Base-by-base conservation (phyloP, 2,329 filamentous ascomycete genomes). In the Diaporthe nobilis region DNA sequence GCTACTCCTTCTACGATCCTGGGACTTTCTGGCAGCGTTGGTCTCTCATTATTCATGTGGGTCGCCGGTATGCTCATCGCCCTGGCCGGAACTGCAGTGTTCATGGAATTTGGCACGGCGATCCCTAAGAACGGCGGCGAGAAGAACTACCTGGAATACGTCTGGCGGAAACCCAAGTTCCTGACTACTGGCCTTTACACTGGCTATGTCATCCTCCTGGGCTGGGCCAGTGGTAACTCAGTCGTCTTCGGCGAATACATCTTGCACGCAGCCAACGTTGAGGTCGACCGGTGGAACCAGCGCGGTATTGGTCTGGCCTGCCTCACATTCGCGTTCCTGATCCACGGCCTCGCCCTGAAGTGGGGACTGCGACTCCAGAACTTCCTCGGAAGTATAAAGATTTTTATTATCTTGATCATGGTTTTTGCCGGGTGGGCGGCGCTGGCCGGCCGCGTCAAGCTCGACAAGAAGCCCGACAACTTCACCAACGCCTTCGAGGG, bases 131-230 rank as follows among this genome's bases (percentile, higher is more conserved):
- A 90, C 0, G 93, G 93, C 9, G 93, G 92, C 34, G 86, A 90
- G 37, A 94, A 94, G 82, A 91, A 94, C 9, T 94, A 94, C 80
- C 88, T 94, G 60, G 92, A 94, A 81, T 93, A 92, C 81, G 91
- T 91, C 0, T 94, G 93, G 81, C 88, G 89, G 2, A 85, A 86
- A 44, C 93, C 93, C 2, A 87, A 88, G 8, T 92, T 93, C 77
- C 86, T 94, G 4, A 91, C 91, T 0, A 92, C 92, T 3, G 92
- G 90, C 0, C 81, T 94, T 22, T 85, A 94, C 17, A 91, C 92
- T 0, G 87, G 92, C 1, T 90, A 94, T 73, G 91, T 90, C 0
- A 88, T 94, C 0, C 81, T 94, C 0, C 83, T 94, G 0, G 91
- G 92, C 0, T 94, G 94, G 74, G 93, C 92, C 0, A 91, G 72